These are phyloP conservation scores for Polymyxa betae DNA, from an alignment of 208 protist genomes.

Conservation along the genomic window DNA sequence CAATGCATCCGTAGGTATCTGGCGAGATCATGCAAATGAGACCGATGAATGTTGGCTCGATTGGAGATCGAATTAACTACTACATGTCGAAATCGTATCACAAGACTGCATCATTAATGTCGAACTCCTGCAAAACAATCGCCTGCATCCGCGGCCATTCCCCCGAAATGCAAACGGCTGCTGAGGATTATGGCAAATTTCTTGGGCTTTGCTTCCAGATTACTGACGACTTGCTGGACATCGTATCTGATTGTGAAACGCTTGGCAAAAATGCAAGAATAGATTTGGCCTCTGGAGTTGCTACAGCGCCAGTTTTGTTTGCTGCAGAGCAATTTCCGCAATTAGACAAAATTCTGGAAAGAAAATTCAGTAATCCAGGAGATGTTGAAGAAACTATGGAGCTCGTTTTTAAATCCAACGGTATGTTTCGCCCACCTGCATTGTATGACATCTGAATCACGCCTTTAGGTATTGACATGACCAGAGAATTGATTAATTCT, in stretches of 20 bases:
- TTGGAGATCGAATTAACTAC: neutral
- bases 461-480: neutral
- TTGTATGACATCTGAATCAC: neutral
- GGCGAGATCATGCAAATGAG: slow-evolving; percentile 42
- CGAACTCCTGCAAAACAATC: slow-evolving; percentile 42
- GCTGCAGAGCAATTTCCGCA: slow-evolving; percentile 35
- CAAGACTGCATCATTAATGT: slow-evolving; percentile 31
- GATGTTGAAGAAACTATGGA: neutral
- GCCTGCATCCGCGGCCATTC: neutral
- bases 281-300: neutral
- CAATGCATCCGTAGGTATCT: neutral
- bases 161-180: neutral
- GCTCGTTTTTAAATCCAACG: neutral
- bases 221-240: slow-evolving; percentile 37
- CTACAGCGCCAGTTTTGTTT: slow-evolving; percentile 49
- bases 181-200: neutral
- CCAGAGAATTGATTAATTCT: neutral
- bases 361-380: neutral
- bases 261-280: neutral
- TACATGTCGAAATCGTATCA: slow-evolving; percentile 30
- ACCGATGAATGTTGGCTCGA: slow-evolving; percentile 17
- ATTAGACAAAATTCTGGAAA: slow-evolving; percentile 12
- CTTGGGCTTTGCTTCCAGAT: slow-evolving; percentile 39
- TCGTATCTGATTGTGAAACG: neutral
- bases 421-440: neutral